These are phyloP conservation scores for Pelargonium myrrhifolium DNA, from an alignment of 441 rosid species.

Conservation along the genomic window DNA sequence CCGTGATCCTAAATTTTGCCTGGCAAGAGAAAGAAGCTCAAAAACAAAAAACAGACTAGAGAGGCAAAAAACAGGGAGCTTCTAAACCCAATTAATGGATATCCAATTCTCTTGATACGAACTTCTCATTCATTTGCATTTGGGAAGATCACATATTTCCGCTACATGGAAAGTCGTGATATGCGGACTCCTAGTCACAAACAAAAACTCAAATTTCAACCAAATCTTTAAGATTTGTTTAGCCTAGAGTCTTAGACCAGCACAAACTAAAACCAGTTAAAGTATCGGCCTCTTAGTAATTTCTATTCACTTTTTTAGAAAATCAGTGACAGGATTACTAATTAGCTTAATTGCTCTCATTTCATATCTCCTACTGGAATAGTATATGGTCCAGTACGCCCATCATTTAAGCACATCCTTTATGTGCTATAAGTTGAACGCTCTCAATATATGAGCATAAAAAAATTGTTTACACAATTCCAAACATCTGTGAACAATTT, in stretches of 20 bases:
- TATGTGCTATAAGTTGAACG: too few relatives aligned
- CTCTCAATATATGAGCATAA: background rate
- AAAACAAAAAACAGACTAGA: conserved; percentile 10
- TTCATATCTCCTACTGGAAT: background rate
- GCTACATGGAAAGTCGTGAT: too few relatives aligned
- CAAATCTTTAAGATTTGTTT: background rate
- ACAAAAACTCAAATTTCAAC: background rate
- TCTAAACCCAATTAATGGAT: too few relatives aligned
- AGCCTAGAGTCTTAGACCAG: background rate
- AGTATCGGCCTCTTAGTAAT: background rate
- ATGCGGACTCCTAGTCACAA: background rate
- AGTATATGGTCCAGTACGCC: background rate
- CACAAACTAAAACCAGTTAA: background rate
- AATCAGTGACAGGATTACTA: background rate
- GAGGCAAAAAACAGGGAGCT: background rate
- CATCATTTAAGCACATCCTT: too few relatives aligned
- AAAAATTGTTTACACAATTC: background rate
- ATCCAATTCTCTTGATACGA: too few relatives aligned
- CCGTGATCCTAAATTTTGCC: conserved; percentile 78
- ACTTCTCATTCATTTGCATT: too few relatives aligned
- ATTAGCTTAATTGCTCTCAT: background rate
- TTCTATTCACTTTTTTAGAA: background rate
- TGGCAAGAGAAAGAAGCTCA: conserved; percentile 27
- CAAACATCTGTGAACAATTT: background rate
- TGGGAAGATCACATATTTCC: too few relatives aligned